Evolutionary conservation across 2,329 filamentous ascomycete species (phyloP), one percentile per base, ranked within the genome.

Genomic region (Thielaviopsis ethacetica): DNA sequence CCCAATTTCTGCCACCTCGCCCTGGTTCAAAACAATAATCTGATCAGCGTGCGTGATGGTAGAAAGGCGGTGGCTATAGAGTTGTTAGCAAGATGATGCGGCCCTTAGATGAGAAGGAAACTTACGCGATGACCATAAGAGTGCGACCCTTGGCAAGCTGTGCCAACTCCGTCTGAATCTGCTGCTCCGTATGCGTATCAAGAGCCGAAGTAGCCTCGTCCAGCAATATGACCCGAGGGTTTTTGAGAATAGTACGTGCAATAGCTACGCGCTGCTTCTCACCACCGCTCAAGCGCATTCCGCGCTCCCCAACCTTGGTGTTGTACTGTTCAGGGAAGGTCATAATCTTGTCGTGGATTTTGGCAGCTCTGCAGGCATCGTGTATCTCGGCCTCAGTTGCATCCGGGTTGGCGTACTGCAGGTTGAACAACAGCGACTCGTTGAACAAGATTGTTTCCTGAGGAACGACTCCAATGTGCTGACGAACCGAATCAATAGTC

Each of bases 371-470:
- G 69, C 90, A 95, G 13, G 91, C 91, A 52, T 81, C 82, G 66
- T 83, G 86, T 1, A 95, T 83, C 27, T 95, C 83, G 64, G 91
- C 86, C 61, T 94, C 84, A 0, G 86, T 86, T 12, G 86, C 89
- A 27, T 79, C 71, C 51, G 88, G 87, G 63, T 91, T 91, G 61
- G 91, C 90, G 68, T 96, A 95, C 68, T 84, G 86, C 62, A 96
- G 75, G 68, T 96, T 96, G 73, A 95, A 95, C 88, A 95, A 93
- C 63, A 96, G 74, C 0, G 86, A 86, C 69, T 95, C 91, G 69
- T 95, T 95, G 78, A 96, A 96, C 52, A 96, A 76, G 5, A 95
- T 87, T 4, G 91, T 96, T 66, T 98, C 93, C 70, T 98, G 93
- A 1, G 93, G 93, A 6, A 98, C 93, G 51, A 98, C 91, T 24